These are phyloP conservation scores for Argentina anserina DNA, from an alignment of 306 rosid species.

Conservation along the genomic window DNA sequence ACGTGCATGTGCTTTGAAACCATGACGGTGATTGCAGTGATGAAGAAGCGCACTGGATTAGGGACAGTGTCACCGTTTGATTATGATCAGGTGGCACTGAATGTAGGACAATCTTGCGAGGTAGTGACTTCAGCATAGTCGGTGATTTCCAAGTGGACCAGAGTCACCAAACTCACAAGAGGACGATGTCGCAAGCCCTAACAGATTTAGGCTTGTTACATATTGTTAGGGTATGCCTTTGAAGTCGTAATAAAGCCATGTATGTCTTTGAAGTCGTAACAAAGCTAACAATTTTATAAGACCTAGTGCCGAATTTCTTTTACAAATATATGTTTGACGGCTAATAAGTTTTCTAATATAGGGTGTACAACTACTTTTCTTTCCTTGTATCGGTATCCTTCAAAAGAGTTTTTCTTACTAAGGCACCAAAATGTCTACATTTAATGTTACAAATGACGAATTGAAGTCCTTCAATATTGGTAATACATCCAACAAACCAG, in stretches of 20 bases:
- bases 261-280: neutral
- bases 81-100: neutral
- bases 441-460: no score
- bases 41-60: neutral
- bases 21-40: neutral
- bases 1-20: neutral
- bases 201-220: neutral
- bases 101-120: neutral
- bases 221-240: neutral
- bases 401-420: no score
- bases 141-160: constrained; percentile 2
- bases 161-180: neutral
- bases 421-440: no score
- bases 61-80: neutral
- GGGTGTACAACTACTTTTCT: no score
- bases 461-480: no score
- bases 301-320: no score
- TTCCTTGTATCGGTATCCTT: no score
- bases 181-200: neutral
- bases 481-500: no score
- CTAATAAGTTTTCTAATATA: no score
- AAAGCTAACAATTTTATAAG: no score
- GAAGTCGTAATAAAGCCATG: no score
- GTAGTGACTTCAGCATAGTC: neutral
- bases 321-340: no score